Evolutionary conservation across 345 rosid species (phyloP).

Genomic region (Salix udensis): DNA sequence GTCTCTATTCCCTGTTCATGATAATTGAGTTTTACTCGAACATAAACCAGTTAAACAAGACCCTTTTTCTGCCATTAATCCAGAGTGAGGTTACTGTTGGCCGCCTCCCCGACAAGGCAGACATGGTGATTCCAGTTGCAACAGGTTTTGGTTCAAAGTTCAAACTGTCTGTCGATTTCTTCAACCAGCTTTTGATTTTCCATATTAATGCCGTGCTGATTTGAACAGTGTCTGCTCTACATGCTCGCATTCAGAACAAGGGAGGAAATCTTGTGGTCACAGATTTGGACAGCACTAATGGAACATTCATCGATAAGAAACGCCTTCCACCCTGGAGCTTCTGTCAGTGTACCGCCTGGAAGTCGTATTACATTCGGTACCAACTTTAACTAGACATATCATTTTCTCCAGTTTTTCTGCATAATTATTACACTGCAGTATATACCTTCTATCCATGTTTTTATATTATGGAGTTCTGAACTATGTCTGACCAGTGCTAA

Average conservation of each 20-base stretch:
- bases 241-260: conserved; percentile 70
- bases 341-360: conserved; percentile 48
- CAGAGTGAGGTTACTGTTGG: conserved; percentile 71
- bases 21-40: background rate
- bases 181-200: too few species aligned
- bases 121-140: conserved; percentile 85
- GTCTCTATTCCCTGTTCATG: background rate
- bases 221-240: conserved; percentile 63
- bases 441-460: too few species aligned
- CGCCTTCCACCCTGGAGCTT: conserved; percentile 72
- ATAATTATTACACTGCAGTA: background rate
- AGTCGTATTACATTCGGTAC: conserved; percentile 67
- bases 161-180: background rate
- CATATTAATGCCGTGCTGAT: background rate
- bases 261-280: conserved; percentile 58
- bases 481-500: too few species aligned
- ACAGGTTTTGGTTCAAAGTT: conserved; percentile 40
- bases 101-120: conserved; percentile 74
- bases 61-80: background rate
- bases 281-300: conserved; percentile 84
- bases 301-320: conserved; percentile 66
- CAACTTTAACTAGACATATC: background rate
- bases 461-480: too few species aligned
- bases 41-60: background rate
- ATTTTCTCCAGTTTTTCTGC: background rate